Percentiles rank a stretch among this genome's conserved stretches.
phyloP scores from a whole-genome alignment of 495 filamentous ascomycete species.

The Penicillium bialowiezense region DNA sequence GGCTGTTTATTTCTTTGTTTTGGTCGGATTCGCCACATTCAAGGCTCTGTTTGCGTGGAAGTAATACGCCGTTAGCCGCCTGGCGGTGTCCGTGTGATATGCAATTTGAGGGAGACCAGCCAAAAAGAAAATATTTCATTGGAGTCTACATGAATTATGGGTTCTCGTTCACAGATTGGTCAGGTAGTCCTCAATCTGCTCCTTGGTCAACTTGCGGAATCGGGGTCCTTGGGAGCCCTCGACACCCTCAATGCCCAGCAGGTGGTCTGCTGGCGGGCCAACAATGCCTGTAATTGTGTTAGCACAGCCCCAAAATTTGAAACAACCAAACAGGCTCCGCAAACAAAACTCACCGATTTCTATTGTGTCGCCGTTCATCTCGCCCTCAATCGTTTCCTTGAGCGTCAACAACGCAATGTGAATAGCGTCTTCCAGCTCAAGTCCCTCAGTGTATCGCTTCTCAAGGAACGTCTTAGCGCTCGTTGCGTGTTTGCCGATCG shows the following conservation, averaged over 20 bases:
- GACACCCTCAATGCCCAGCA: slow-evolving; percentile 90
- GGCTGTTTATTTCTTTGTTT: background rate
- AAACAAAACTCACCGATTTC: slow-evolving; percentile 75
- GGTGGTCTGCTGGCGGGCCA: slow-evolving; percentile 86
- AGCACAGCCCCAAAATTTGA: background rate
- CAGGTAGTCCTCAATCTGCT: slow-evolving; percentile 98
- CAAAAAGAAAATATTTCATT: slow-evolving; percentile 19
- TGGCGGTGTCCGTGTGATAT: slow-evolving; percentile 7
- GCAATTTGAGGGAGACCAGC: slow-evolving; percentile 19
- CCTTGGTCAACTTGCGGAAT: slow-evolving; percentile 93
- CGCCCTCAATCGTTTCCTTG: slow-evolving; percentile 98
- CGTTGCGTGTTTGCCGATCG: slow-evolving; percentile 97
- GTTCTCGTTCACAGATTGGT: slow-evolving; percentile 71
- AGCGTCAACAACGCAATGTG: slow-evolving; percentile 96
- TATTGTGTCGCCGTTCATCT: slow-evolving; percentile 99
- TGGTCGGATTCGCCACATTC: background rate
- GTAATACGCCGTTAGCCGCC: slow-evolving; percentile 2
- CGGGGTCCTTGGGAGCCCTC: slow-evolving; percentile 85
- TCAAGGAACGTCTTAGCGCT: slow-evolving; percentile 98
- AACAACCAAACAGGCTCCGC: background rate
- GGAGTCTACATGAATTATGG: slow-evolving; percentile 16
- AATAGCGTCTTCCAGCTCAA: slow-evolving; percentile 97
- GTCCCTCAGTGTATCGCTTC: slow-evolving; percentile 95
- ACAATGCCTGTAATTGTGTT: slow-evolving; percentile 69
- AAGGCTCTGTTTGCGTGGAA: background rate